phyloP scores from a whole-genome alignment of 805 yeast species.

The Scheffersomyces amazonensis region DNA sequence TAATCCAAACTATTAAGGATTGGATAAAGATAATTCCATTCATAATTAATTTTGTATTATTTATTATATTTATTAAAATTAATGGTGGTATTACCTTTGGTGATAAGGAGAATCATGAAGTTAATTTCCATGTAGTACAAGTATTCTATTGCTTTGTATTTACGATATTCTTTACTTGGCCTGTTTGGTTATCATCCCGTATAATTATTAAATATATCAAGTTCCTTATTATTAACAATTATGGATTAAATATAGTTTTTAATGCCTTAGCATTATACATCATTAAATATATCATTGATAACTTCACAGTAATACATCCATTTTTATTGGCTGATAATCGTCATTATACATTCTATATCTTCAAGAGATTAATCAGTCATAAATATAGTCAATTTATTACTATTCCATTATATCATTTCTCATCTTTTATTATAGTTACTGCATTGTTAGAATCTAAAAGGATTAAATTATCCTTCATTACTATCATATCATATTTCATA shows the following conservation, averaged over 20 bases:
- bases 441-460: constrained; percentile 10
- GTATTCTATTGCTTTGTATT: constrained; percentile 74
- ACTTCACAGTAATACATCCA: constrained; percentile 79
- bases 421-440: constrained; percentile 29
- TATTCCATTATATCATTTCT: constrained; percentile 72
- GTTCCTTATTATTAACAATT: constrained; percentile 21
- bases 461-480: constrained; percentile 21
- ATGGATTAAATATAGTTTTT: constrained; percentile 13
- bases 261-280: constrained; percentile 14
- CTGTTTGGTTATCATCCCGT: constrained; percentile 60
- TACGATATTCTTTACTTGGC: constrained; percentile 62
- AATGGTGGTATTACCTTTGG: constrained; percentile 92
- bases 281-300: constrained; percentile 48
- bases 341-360: constrained; percentile 86
- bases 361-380: constrained; percentile 59
- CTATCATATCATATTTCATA: constrained; percentile 49
- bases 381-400: constrained; percentile 45
- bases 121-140: constrained; percentile 74
- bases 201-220: constrained; percentile 38
- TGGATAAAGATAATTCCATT: constrained; percentile 46
- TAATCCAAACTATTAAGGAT: constrained; percentile 12
- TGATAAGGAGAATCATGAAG: constrained; percentile 80
- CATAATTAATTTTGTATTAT: constrained; percentile 47
- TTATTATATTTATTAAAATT: constrained; percentile 52
- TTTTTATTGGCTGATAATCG: constrained; percentile 91